Conservation (phyloP, 257 asterid genomes). For the Scutellaria minor region DNA sequence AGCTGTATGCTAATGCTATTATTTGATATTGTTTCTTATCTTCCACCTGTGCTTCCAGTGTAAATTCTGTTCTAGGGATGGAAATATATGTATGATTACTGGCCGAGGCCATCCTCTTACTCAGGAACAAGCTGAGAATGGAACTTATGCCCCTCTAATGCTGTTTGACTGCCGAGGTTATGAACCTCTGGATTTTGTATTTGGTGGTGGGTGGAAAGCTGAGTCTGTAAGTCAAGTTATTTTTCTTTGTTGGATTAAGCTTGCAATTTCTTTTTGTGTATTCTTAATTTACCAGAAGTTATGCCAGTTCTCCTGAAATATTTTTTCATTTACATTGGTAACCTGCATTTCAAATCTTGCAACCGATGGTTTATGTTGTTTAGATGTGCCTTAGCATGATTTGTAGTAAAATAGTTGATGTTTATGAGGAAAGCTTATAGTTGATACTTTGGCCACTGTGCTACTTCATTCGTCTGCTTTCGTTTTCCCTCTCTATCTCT, state of each 20-base stretch:
- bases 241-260: background rate
- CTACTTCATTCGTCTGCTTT: background rate
- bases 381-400: background rate
- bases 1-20: slow-evolving; percentile 15
- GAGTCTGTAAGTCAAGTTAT: slow-evolving; percentile 66
- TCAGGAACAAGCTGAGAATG: slow-evolving; percentile 58
- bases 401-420: background rate
- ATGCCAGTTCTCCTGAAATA: background rate
- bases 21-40: slow-evolving; percentile 19
- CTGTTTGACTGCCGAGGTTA: slow-evolving; percentile 74
- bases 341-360: slow-evolving; percentile 19
- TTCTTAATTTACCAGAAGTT: slow-evolving; percentile 4
- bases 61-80: slow-evolving; percentile 89
- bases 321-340: background rate
- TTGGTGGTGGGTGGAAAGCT: slow-evolving; percentile 83
- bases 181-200: slow-evolving; percentile 74
- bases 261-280: slow-evolving; percentile 3
- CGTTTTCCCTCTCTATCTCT: background rate
- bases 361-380: background rate
- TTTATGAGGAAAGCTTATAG: slow-evolving; percentile 1
- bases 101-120: slow-evolving; percentile 84
- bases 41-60: slow-evolving; percentile 57
- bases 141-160: slow-evolving; percentile 65
- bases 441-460: background rate
- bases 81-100: slow-evolving; percentile 71